These are phyloP conservation scores for Zelopaecilomyces penicillatus DNA, from an alignment of 2,329 filamentous ascomycete genomes.

Conservation along the genomic window DNA sequence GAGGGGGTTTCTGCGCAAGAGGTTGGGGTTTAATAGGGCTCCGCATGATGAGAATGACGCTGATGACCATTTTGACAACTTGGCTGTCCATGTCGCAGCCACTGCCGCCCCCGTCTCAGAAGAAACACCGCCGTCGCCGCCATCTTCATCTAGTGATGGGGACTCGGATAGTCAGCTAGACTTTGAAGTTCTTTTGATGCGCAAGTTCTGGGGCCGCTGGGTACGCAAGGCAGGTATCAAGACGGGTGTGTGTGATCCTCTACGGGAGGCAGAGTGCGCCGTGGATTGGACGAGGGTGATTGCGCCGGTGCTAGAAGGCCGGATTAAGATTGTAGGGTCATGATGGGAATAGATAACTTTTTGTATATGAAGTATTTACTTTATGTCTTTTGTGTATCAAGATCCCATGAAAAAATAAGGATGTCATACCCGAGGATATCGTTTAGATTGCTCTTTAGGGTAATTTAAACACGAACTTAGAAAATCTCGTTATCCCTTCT, in stretches of 20 bases:
- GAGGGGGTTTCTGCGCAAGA: slow-evolving; percentile 27
- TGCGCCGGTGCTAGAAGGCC: slow-evolving; percentile 66
- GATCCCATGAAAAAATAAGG: too few species aligned
- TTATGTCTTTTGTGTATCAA: too few species aligned
- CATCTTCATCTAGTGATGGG: slow-evolving; percentile 25
- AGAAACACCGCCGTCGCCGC: slow-evolving; percentile 9
- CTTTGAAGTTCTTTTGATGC: slow-evolving; percentile 53
- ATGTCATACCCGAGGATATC: too few species aligned
- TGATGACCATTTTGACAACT: slow-evolving; percentile 33
- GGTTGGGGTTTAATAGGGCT: slow-evolving; percentile 25
- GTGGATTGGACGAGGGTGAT: slow-evolving; percentile 76
- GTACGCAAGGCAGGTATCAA: slow-evolving; percentile 58
- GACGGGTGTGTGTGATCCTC: slow-evolving; percentile 41
- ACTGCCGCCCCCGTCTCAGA: slow-evolving; percentile 15
- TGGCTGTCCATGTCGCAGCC: not conserved
- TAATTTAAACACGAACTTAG: too few species aligned
- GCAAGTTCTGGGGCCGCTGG: slow-evolving; percentile 66
- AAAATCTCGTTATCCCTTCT: too few species aligned
- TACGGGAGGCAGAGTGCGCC: slow-evolving; percentile 50
- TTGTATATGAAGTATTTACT: too few species aligned
- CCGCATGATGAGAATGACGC: slow-evolving; percentile 28
- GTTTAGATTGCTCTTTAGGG: too few species aligned
- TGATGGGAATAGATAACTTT: not conserved
- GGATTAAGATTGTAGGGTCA: slow-evolving; percentile 48
- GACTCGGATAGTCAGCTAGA: slow-evolving; percentile 37